Percentiles rank a stretch among this genome's conserved stretches.
phyloP scores from a whole-genome alignment of 1,284 basidiomycete species.

The Ustilago trichophora region DNA sequence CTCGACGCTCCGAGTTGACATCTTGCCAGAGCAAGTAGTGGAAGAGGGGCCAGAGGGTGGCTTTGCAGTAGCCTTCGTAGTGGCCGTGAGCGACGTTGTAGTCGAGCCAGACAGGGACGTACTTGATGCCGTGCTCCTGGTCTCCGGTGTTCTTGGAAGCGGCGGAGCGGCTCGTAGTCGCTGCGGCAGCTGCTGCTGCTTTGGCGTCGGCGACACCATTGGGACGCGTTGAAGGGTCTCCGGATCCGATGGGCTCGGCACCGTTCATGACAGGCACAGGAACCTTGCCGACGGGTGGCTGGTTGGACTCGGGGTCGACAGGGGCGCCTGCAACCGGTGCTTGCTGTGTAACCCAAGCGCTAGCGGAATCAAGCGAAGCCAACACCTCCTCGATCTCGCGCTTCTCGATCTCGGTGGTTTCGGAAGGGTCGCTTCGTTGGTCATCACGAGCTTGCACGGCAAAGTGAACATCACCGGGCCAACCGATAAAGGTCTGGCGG shows the following conservation, averaged over 20 bases:
- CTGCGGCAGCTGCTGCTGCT: slow-evolving; percentile 68
- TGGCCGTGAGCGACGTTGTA: slow-evolving; percentile 89
- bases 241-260: slow-evolving; percentile 59
- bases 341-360: slow-evolving; percentile 54
- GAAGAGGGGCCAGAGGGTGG: slow-evolving; percentile 96
- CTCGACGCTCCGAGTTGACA: slow-evolving; percentile 70
- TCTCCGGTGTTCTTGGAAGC: slow-evolving; percentile 65
- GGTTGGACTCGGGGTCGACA: slow-evolving; percentile 25
- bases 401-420: slow-evolving; percentile 56
- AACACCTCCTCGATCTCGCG: slow-evolving; percentile 59
- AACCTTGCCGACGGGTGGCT: slow-evolving; percentile 36
- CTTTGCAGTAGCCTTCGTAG: slow-evolving; percentile 94
- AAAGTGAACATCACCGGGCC: slow-evolving; percentile 84
- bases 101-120: slow-evolving; percentile 91
- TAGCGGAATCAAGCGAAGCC: slow-evolving; percentile 58
- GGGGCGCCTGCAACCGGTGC: slow-evolving; percentile 48
- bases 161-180: slow-evolving; percentile 70
- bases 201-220: slow-evolving; percentile 6
- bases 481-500: slow-evolving; percentile 89
- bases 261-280: slow-evolving; percentile 59
- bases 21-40: slow-evolving; percentile 99
- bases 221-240: slow-evolving; percentile 36
- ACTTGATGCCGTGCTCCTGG: slow-evolving; percentile 69
- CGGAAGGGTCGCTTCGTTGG: slow-evolving; percentile 52
- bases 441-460: slow-evolving; percentile 55